Percentiles rank a stretch among this genome's conserved stretches.
Conservation (phyloP, 257 asterid genomes). For the Thymus mandschuricus region DNA sequence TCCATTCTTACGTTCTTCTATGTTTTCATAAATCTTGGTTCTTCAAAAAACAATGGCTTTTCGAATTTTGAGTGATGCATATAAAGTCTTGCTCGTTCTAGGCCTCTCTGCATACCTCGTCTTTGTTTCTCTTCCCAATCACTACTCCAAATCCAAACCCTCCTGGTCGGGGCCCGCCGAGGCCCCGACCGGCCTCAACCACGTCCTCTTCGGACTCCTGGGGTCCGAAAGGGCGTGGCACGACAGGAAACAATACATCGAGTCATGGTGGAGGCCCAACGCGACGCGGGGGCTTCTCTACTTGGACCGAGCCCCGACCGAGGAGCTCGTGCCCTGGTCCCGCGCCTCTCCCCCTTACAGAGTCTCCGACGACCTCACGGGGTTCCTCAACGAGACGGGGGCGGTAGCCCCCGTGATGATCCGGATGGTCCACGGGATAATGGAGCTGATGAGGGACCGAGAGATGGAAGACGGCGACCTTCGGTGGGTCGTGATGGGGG, state of each 20-base stretch:
- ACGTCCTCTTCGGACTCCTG: slow-evolving; percentile 58
- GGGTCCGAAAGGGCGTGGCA: slow-evolving; percentile 62
- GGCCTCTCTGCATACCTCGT: slow-evolving; percentile 31
- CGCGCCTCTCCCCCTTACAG: slow-evolving; percentile 50
- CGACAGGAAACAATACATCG: slow-evolving; percentile 44
- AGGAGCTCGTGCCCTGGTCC: slow-evolving; percentile 59
- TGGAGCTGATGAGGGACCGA: slow-evolving; percentile 49
- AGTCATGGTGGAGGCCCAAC: slow-evolving; percentile 69
- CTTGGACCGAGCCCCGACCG: slow-evolving; percentile 49
- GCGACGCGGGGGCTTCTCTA: slow-evolving; percentile 46
- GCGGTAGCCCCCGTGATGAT: slow-evolving; percentile 43
- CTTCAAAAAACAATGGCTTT: slow-evolving; percentile 4
- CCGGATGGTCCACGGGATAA: slow-evolving; percentile 63
- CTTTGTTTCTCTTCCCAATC: slow-evolving; percentile 27
- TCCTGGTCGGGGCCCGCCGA: background rate
- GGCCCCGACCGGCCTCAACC: slow-evolving; percentile 51
- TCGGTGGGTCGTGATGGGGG: slow-evolving; percentile 81
- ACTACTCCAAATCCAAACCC: slow-evolving; percentile 22
- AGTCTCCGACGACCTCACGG: slow-evolving; percentile 45
- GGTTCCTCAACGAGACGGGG: slow-evolving; percentile 33
- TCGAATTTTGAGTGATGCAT: slow-evolving; percentile 13
- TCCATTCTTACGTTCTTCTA: background rate
- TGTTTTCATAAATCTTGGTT: no score
- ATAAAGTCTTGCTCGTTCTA: slow-evolving; percentile 33
- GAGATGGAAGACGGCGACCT: slow-evolving; percentile 34